Conservation (phyloP, 495 filamentous ascomycete genomes). For the Daldinia decipiens region DNA sequence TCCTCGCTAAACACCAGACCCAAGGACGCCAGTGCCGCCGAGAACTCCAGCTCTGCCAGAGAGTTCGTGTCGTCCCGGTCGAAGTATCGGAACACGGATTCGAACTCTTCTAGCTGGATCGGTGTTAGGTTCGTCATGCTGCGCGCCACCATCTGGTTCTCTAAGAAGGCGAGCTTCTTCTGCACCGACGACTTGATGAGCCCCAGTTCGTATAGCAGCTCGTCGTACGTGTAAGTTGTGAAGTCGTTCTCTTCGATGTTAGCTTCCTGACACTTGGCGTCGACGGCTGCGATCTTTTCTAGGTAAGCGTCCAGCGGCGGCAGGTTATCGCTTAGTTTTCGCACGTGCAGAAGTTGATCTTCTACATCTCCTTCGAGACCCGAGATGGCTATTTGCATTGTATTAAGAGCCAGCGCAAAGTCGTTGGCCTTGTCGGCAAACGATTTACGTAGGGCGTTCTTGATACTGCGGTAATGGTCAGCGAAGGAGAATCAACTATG, state of each 20-base stretch:
- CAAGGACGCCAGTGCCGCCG: constrained; percentile 89
- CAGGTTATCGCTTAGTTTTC: constrained; percentile 79
- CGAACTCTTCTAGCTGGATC: constrained; percentile 97
- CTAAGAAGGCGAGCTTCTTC: constrained; percentile 95
- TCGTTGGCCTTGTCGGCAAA: constrained; percentile 98
- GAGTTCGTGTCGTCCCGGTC: constrained; percentile 92
- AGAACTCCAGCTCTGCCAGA: constrained; percentile 94
- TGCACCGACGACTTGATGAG: constrained; percentile 89
- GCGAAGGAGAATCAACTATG: constrained; percentile 2
- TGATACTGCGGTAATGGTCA: constrained; percentile 70
- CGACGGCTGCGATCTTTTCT: constrained; percentile 80
- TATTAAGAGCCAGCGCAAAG: constrained; percentile 93
- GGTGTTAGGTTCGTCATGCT: constrained; percentile 99
- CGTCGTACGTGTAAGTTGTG: constrained; percentile 96
- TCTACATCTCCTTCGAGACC: constrained; percentile 95
- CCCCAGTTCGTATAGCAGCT: constrained; percentile 91
- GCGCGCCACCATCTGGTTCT: constrained; percentile 95
- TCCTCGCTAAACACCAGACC: constrained; percentile 94
- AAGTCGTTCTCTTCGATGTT: constrained; percentile 99
- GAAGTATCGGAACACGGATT: constrained; percentile 96
- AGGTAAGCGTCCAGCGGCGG: constrained; percentile 89
- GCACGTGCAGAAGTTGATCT: constrained; percentile 88
- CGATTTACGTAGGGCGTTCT: constrained; percentile 87
- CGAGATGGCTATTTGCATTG: constrained; percentile 90
- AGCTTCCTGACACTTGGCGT: constrained; percentile 90